phyloP scores from a whole-genome alignment of 805 yeast species.

The Aciculoconidium aculeatum region DNA sequence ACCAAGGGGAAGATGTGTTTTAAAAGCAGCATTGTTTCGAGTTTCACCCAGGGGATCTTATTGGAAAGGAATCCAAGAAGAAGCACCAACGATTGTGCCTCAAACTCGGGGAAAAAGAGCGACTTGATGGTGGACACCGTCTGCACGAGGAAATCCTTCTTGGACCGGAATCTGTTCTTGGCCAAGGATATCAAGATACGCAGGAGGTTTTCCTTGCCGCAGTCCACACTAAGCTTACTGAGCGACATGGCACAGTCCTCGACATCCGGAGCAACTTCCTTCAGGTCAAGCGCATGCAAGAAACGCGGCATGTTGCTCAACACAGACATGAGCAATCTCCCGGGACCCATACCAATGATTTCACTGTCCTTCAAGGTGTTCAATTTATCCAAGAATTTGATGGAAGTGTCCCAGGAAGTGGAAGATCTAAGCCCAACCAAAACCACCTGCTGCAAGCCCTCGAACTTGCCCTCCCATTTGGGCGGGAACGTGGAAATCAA shows the following conservation, averaged over 20 bases:
- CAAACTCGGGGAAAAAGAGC: slow-evolving; percentile 65
- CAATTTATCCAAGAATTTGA: slow-evolving; percentile 67
- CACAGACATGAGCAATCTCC: slow-evolving; percentile 65
- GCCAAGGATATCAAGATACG: slow-evolving; percentile 72
- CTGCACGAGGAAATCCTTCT: slow-evolving; percentile 82
- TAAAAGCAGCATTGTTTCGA: slow-evolving; percentile 72
- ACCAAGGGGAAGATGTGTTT: slow-evolving; percentile 71
- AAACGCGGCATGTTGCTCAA: slow-evolving; percentile 80
- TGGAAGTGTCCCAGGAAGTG: slow-evolving; percentile 70
- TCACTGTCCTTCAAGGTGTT: slow-evolving; percentile 64
- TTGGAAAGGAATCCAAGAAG: slow-evolving; percentile 77
- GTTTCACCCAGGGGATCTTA: slow-evolving; percentile 68
- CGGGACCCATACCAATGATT: slow-evolving; percentile 66
- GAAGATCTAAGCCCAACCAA: slow-evolving; percentile 81
- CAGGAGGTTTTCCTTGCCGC: slow-evolving; percentile 53
- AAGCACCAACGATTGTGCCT: slow-evolving; percentile 69
- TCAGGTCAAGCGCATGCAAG: slow-evolving; percentile 65
- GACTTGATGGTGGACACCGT: slow-evolving; percentile 63
- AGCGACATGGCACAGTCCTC: slow-evolving; percentile 40
- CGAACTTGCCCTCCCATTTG: slow-evolving; percentile 92
- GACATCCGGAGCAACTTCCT: slow-evolving; percentile 43
- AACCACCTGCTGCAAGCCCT: slow-evolving; percentile 76
- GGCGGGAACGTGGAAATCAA: slow-evolving; percentile 85
- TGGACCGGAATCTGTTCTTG: slow-evolving; percentile 78
- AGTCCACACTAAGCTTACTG: slow-evolving; percentile 53